These are phyloP conservation scores for Aspergillus aculeatus DNA, from an alignment of 2,329 filamentous ascomycete genomes.

Conservation along the genomic window DNA sequence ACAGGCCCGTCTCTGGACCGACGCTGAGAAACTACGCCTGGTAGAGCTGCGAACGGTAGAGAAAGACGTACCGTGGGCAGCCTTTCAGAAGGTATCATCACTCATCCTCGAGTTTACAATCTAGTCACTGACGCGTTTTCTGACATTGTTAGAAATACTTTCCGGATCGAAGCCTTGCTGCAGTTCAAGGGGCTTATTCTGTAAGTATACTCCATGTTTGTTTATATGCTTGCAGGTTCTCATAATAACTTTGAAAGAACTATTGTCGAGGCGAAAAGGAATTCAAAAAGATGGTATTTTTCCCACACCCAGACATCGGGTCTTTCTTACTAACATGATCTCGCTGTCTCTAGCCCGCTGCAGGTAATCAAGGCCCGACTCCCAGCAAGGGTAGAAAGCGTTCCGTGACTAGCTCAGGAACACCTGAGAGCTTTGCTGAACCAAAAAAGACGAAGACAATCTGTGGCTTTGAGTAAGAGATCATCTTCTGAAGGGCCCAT, in stretches of 20 bases:
- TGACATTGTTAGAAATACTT: neutral
- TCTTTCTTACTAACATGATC: neutral
- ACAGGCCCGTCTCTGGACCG: neutral
- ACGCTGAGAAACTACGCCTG: neutral
- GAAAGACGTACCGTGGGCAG: neutral
- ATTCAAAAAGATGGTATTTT: neutral
- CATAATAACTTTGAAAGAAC: neutral
- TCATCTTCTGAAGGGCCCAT: neutral
- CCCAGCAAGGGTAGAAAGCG: neutral
- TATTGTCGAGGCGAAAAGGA: neutral
- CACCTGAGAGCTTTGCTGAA: neutral
- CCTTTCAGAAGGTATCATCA: neutral
- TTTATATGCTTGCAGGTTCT: neutral
- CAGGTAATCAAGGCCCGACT: neutral
- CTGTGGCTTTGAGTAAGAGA: neutral
- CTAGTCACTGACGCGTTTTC: neutral
- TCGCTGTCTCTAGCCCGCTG: neutral
- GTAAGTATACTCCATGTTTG: neutral
- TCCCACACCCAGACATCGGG: neutral
- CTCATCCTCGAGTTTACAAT: neutral
- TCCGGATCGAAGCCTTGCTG: neutral
- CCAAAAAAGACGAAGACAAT: neutral
- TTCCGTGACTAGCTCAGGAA: neutral
- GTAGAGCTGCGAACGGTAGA: neutral
- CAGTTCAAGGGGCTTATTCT: neutral